Conservation (phyloP, 129 eudicot genomes). For the Solidago caesia region DNA sequence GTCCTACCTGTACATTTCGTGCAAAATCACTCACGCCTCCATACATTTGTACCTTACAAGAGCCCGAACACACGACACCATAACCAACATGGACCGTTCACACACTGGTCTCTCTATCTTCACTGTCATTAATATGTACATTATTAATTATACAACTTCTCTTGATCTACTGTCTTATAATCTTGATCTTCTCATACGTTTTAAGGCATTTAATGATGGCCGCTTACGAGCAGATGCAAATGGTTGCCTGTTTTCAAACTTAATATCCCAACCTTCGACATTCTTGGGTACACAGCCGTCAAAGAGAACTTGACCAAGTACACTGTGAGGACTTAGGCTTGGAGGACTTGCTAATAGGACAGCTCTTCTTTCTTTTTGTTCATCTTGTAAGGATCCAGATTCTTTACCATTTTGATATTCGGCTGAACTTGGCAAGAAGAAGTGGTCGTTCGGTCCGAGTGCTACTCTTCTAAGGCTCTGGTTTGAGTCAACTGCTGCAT, state of each 20-base stretch:
- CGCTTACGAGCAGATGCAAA: constrained; percentile 51
- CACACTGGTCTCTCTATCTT: constrained; percentile 3
- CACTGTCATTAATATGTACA: constrained; percentile 14
- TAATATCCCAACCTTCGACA: constrained; percentile 92
- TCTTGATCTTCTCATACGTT: constrained; percentile 63
- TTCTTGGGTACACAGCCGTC: constrained; percentile 91
- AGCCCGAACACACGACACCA: background rate
- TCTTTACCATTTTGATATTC: constrained; percentile 44
- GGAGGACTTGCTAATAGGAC: constrained; percentile 39
- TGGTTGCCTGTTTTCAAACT: constrained; percentile 66
- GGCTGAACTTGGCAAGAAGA: constrained; percentile 63
- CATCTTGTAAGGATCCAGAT: constrained; percentile 51
- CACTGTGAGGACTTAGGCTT: constrained; percentile 55
- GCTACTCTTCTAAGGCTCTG: constrained; percentile 77
- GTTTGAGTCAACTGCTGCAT: constrained; percentile 81
- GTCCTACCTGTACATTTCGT: constrained; percentile 35
- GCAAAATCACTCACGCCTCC: constrained; percentile 17
- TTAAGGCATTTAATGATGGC: constrained; percentile 47
- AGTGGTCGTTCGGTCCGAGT: constrained; percentile 70
- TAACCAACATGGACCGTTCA: background rate
- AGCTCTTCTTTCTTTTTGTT: constrained; percentile 48
- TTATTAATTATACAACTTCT: constrained; percentile 12
- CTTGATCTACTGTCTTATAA: constrained; percentile 41
- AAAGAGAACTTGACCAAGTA: constrained; percentile 71
- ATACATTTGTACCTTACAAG: background rate